Conservation (phyloP, 768 basidiomycete genomes). For the Ramaria sp. region DNA sequence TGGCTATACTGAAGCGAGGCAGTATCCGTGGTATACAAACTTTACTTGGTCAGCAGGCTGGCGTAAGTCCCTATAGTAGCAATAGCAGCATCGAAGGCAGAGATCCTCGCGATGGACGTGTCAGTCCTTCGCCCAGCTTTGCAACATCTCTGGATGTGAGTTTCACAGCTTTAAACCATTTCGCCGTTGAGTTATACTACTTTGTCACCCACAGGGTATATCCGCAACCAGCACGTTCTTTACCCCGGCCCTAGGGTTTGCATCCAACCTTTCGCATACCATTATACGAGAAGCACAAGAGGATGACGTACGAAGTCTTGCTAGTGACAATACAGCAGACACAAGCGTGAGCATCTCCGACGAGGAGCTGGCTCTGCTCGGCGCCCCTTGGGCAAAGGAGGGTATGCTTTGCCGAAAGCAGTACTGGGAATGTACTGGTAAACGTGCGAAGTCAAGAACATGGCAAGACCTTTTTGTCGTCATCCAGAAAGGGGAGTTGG, state of each 20-base stretch:
- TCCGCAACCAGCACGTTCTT: conserved; percentile 60
- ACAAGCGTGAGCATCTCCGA: conserved; percentile 83
- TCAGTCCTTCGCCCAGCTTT: conserved; percentile 93
- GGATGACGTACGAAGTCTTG: conserved; percentile 66
- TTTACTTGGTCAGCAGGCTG: conserved; percentile 54
- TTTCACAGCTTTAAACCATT: background rate
- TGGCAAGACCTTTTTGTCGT: conserved; percentile 97
- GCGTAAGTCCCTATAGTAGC: conserved; percentile 75
- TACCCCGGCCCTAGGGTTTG: conserved; percentile 89
- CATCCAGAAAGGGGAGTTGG: conserved; percentile 87
- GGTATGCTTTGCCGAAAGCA: conserved; percentile 92
- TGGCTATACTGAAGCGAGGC: conserved; percentile 75
- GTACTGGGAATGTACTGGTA: conserved; percentile 81
- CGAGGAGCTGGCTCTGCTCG: conserved; percentile 89
- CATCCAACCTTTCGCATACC: conserved; percentile 88
- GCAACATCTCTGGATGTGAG: conserved; percentile 79
- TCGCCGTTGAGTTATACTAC: background rate
- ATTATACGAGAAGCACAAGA: conserved; percentile 94
- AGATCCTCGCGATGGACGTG: conserved; percentile 44
- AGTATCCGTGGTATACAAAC: conserved; percentile 85
- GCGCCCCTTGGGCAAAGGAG: conserved; percentile 98
- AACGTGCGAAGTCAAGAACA: conserved; percentile 75
- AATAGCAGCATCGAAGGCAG: conserved; percentile 51
- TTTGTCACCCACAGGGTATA: conserved; percentile 30
- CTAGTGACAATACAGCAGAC: conserved; percentile 53